A percentile compares a stretch with the other conserved stretches of the same genome.
These are phyloP conservation scores for Cymbopogon flexuosus DNA, from an alignment of 202 grass and related monocot genomes.

Conservation along the genomic window DNA sequence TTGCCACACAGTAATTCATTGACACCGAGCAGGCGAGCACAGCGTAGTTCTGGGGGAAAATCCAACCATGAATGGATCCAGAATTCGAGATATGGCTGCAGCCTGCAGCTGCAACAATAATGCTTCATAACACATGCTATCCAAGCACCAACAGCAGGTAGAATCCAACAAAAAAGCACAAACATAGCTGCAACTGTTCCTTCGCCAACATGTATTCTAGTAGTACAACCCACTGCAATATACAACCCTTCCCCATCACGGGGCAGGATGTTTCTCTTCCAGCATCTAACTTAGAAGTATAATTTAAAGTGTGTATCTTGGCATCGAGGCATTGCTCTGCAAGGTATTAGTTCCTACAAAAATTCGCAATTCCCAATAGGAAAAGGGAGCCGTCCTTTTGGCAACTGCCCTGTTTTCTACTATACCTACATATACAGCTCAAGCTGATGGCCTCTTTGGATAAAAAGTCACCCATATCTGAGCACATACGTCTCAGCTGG, in stretches of 20 bases:
- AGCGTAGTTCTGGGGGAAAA: no score
- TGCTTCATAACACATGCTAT: background rate
- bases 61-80: no score
- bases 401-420: constrained; percentile 26
- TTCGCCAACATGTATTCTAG: background rate
- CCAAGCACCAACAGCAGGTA: background rate
- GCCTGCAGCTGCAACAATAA: background rate
- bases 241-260: constrained; percentile 23
- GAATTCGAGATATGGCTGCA: no score
- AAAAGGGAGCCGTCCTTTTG: constrained; percentile 25
- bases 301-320: constrained; percentile 10
- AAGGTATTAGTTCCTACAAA: constrained; percentile 49
- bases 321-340: constrained; percentile 9
- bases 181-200: background rate
- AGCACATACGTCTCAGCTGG: constrained; percentile 34
- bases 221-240: constrained; percentile 10
- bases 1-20: no score
- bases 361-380: constrained; percentile 23
- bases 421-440: constrained; percentile 10
- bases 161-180: background rate
- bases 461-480: constrained; percentile 27
- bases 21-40: no score
- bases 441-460: background rate
- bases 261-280: constrained; percentile 8
- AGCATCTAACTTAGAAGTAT: background rate